phyloP scores from a whole-genome alignment of 345 rosid genomes.

The Moricandia arvensis region DNA sequence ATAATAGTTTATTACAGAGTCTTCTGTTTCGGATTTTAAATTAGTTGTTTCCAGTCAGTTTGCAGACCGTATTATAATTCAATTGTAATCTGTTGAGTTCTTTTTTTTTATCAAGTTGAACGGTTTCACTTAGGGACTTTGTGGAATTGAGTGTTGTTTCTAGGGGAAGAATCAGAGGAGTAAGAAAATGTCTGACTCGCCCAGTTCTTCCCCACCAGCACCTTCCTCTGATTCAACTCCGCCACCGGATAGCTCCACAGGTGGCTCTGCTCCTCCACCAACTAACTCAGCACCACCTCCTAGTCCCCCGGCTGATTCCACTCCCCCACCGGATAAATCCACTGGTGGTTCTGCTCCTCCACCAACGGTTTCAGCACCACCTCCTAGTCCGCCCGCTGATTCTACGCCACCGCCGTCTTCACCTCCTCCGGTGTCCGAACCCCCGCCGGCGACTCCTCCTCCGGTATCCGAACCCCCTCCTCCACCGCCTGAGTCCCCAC shows the following conservation, averaged over 20 bases:
- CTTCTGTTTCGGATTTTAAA: background rate
- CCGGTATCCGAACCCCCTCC: constrained; percentile 10
- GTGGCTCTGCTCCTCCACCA: constrained; percentile 30
- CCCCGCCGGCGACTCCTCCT: constrained; percentile 25
- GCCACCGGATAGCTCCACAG: constrained; percentile 22
- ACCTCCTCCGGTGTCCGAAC: constrained; percentile 19
- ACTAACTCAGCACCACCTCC: constrained; percentile 32
- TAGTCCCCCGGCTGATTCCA: constrained; percentile 18
- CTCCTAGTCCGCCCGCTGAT: constrained; percentile 33
- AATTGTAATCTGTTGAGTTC: background rate
- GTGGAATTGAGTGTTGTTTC: background rate
- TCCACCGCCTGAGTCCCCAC: constrained; percentile 15
- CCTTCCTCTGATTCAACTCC: constrained; percentile 15
- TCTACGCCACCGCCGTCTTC: constrained; percentile 30
- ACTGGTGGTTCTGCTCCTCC: constrained; percentile 30
- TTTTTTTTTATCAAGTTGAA: background rate
- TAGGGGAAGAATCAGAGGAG: background rate
- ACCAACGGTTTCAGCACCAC: constrained; percentile 22
- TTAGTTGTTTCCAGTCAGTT: constrained; percentile 32
- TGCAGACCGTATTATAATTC: background rate
- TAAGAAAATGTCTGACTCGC: constrained; percentile 41
- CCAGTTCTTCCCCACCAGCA: constrained; percentile 40
- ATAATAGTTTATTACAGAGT: background rate
- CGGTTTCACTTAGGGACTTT: background rate
- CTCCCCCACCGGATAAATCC: constrained; percentile 26